A percentile compares a stretch with the other conserved stretches of the same genome.
These are phyloP conservation scores for Amphicarpaea edgeworthii DNA, from an alignment of 306 rosid species.

Conservation along the genomic window DNA sequence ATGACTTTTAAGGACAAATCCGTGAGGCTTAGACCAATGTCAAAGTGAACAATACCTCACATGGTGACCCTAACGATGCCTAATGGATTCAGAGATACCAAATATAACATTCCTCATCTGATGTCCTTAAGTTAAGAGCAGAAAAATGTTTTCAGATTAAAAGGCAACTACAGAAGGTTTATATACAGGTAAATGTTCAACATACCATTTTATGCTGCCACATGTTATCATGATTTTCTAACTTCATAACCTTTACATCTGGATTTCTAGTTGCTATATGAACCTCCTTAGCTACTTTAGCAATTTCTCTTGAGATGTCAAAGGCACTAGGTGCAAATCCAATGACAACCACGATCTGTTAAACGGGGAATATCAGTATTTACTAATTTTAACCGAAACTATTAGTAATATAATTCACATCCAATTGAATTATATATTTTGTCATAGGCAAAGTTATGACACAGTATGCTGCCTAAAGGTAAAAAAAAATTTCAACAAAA, in stretches of 20 bases:
- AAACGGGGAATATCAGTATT: neutral
- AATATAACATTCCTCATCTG: neutral
- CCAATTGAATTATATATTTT: neutral
- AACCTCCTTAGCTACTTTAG: conserved; percentile 48
- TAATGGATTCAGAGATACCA: neutral
- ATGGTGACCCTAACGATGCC: too few species aligned
- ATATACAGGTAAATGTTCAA: neutral
- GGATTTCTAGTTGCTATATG: conserved; percentile 43
- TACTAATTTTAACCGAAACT: neutral
- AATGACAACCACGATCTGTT: conserved; percentile 42
- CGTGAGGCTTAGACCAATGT: too few species aligned
- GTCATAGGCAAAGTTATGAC: neutral
- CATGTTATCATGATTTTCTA: conserved; percentile 28
- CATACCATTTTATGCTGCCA: conserved; percentile 49
- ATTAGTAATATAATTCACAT: neutral
- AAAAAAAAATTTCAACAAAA: neutral
- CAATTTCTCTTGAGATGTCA: conserved; percentile 51
- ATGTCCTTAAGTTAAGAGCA: neutral
- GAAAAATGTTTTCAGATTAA: neutral
- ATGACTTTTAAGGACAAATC: too few species aligned
- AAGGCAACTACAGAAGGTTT: neutral
- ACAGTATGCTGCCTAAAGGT: neutral
- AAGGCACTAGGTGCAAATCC: conserved; percentile 48
- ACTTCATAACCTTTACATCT: conserved; percentile 32
- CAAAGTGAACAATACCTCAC: too few species aligned